A percentile compares a stretch with the other conserved stretches of the same genome.
Evolutionary conservation across 2,329 filamentous ascomycete species (phyloP).

Genomic region (Stachybotrys elegans): DNA sequence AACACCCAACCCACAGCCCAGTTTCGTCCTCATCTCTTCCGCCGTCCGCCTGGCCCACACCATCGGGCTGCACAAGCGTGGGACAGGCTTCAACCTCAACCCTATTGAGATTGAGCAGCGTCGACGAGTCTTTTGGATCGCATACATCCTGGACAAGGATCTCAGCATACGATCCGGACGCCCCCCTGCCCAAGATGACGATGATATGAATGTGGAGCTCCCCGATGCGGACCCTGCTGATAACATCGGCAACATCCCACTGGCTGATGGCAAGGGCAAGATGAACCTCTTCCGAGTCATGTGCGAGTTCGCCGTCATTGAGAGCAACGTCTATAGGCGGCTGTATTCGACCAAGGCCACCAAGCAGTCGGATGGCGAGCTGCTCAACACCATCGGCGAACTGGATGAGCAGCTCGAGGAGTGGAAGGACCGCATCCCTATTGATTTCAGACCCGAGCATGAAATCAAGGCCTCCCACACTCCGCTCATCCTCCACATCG

Average conservation of each 20-base stretch:
- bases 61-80: conserved; percentile 91
- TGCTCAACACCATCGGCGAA: conserved; percentile 93
- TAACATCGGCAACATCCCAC: conserved; percentile 89
- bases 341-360: conserved; percentile 90
- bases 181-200: conserved; percentile 58
- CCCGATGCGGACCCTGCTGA: conserved; percentile 87
- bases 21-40: conserved; percentile 84
- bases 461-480: conserved; percentile 92
- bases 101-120: conserved; percentile 90
- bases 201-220: conserved; percentile 90
- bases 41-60: conserved; percentile 88
- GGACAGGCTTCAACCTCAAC: conserved; percentile 88
- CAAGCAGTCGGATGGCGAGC: conserved; percentile 85
- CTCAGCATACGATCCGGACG: conserved; percentile 54
- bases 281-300: conserved; percentile 93
- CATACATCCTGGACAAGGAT: conserved; percentile 61
- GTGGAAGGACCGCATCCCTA: conserved; percentile 93
- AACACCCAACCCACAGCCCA: conserved; percentile 92
- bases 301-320: conserved; percentile 86
- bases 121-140: conserved; percentile 62
- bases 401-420: conserved; percentile 84
- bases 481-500: conserved; percentile 88
- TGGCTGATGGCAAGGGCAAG: conserved; percentile 83
- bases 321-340: conserved; percentile 89
- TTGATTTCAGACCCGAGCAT: conserved; percentile 95